Base-by-base conservation (phyloP, 352 stramenopile species). In the Pythium oligandrum region DNA sequence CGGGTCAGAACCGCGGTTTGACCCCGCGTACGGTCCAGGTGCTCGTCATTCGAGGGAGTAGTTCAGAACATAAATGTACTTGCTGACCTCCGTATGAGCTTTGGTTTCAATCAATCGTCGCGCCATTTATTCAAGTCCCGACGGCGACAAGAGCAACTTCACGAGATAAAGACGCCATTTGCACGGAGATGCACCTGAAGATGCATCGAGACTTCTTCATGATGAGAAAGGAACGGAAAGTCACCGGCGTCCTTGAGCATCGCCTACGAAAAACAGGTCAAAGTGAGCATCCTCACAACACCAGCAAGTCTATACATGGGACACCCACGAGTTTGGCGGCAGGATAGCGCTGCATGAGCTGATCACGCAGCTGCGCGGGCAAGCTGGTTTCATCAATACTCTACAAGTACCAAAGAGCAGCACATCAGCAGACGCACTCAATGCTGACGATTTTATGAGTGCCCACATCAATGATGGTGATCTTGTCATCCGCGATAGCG, bases 181-280 rank as follows among this genome's bases (percentile, higher is more conserved):
- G 74, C 68, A 40, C 78, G 78, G 11, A 90, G 53, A 57, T 88
- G 79, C 3, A 90, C 76, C 59, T 88, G 75, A n/a, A 91, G 51
- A 45, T 88, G 66, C 76, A 91, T 83, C 49, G 75, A 76, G 26
- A 89, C 80, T 38, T 91, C 73, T 40, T 89, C 78, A 31, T 83
- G 64, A 32, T 89, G 80, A 31, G 80, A 89, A 4, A 91, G 57
- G 38, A 87, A 91, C 8, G 80, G 78, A 40, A 89, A 91, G 40
- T 82, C 72, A 11, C 75, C 76, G 17, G 64, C 74, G 17, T 77
- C 70, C 48, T 84, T 89, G 56, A 91, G 63, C 65, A 88, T 67
- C 31, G 78, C 78, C 79, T 90, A 33, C 0, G 9, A 44, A 7
- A 9, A 6, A 45, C 49, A n/a, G 6, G 30, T 44, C 12, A 52